Evolutionary conservation across 495 filamentous ascomycete genomes (phyloP), one percentile per base, ranked within the genome.

Genomic region (Staphylotrichum tortipilum): DNA sequence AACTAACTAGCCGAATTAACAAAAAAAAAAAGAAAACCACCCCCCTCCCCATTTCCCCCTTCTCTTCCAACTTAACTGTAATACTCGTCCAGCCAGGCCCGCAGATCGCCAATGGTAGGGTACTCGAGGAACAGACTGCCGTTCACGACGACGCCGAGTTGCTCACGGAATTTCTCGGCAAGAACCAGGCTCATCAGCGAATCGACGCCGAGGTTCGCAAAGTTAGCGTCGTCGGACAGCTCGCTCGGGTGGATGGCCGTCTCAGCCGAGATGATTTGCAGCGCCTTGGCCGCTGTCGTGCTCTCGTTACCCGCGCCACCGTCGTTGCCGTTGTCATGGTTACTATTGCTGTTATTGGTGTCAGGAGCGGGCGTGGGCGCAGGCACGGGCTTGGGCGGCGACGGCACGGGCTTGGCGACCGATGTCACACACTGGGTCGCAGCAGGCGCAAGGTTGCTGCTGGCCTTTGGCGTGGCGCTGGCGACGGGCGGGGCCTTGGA

Each of bases 161-260:
- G 66, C 40, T 75, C 74, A 1, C 66, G 59, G 37, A 74, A 58
- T 14, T 59, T 53, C 8, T 64, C 58, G 3, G 56, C 50, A 15
- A 78, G 68, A 19, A 66, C 65, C 18, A 80, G 55, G 3, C 64
- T 60, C 42, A 75, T 56, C 15, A 80, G 67, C 3, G 68, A 74
- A 50, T 80, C 76, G 6, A 79, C 52, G 2, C 76, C 76, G 24
- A 74, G 47, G 46, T 72, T 71, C 11, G 67, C 53, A 34, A 76
- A 68, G 21, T 44, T 55, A 7, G 50, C 56, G 10, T 62, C 59
- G 18, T 65, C 35, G 5, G n/a, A 10, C 17, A 50, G 44, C 7
- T 44, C 57, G 2, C 29, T 23, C 4, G 24, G 21, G 4, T 56
- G 42, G 7, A 59, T 41, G 1, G 18, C 53, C 23, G 53, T 29